A percentile compares a stretch with the other conserved stretches of the same genome.
These are phyloP conservation scores for Vigna hirtella DNA, from an alignment of 306 rosid genomes.

Conservation along the genomic window DNA sequence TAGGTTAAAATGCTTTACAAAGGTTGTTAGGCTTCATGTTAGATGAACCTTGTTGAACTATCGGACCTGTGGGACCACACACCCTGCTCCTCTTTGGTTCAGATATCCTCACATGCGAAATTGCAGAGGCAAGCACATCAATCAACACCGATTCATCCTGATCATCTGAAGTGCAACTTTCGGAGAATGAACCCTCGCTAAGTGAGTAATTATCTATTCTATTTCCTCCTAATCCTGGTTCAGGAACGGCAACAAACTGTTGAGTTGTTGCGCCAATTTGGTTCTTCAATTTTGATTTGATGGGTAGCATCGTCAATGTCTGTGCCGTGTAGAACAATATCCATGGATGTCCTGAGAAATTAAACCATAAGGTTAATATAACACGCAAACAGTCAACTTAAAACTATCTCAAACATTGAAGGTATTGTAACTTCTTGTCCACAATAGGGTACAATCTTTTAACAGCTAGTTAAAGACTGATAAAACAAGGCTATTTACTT, in stretches of 20 bases:
- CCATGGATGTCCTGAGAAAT: slow-evolving; percentile 97
- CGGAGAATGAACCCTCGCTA: slow-evolving; percentile 61
- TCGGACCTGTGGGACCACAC: slow-evolving; percentile 82
- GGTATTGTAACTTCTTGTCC: background rate
- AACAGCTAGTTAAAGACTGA: background rate
- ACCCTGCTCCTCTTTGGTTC: slow-evolving; percentile 93
- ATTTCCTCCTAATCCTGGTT: slow-evolving; percentile 57
- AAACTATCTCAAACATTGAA: slow-evolving; percentile 2
- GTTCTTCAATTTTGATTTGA: slow-evolving; percentile 63
- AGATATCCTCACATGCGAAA: slow-evolving; percentile 91
- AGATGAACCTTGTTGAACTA: slow-evolving; percentile 96
- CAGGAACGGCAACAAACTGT: slow-evolving; percentile 52
- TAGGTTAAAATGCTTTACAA: slow-evolving; percentile 95
- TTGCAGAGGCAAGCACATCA: slow-evolving; percentile 91
- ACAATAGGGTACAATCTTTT: background rate
- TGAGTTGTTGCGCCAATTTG: slow-evolving; percentile 57
- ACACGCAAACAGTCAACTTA: slow-evolving; percentile 31
- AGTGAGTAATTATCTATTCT: slow-evolving; percentile 53
- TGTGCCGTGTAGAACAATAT: slow-evolving; percentile 83
- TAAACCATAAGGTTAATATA: slow-evolving; percentile 43
- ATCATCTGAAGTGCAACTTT: slow-evolving; percentile 74
- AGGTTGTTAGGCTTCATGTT: slow-evolving; percentile 95
- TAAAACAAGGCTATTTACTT: background rate
- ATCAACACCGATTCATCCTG: slow-evolving; percentile 69
- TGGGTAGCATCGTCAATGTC: slow-evolving; percentile 63